Conservation (phyloP, 75 land plant species). For the Ceratopteris richardii region DNA sequence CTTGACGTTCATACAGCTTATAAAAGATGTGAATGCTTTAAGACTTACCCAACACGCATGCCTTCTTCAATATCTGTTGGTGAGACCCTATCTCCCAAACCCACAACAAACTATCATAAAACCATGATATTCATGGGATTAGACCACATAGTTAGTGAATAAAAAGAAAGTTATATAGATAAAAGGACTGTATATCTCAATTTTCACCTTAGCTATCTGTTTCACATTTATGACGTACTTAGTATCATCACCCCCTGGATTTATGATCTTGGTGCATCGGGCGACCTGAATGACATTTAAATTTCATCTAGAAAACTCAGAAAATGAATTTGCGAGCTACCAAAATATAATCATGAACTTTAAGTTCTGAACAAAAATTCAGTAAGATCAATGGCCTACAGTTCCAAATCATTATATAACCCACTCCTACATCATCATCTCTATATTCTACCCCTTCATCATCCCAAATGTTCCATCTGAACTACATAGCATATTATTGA, state of each 20-base stretch:
- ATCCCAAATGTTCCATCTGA: no score
- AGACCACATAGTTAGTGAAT: neutral
- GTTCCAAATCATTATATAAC: no score
- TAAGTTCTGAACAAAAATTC: neutral
- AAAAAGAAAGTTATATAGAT: no score
- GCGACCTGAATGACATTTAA: conserved; percentile 61
- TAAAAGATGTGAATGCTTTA: no score
- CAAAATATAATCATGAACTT: neutral
- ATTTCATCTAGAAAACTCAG: neutral
- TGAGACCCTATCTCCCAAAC: conserved; percentile 92
- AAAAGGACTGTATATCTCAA: no score
- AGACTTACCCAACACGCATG: conserved; percentile 98
- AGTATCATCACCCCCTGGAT: conserved; percentile 80
- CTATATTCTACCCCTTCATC: no score
- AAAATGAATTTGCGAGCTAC: neutral
- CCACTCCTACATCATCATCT: no score
- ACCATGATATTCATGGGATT: neutral
- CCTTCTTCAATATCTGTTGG: conserved; percentile 99
- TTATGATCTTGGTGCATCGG: conserved; percentile 94
- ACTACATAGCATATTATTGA: no score
- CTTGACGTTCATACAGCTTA: no score
- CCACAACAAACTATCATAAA: conserved; percentile 86
- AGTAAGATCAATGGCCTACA: no score
- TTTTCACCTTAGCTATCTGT: conserved; percentile 87
- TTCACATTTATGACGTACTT: conserved; percentile 98